phyloP scores from a whole-genome alignment of 805 yeast species.

The Scheffersomyces stipitis region DNA sequence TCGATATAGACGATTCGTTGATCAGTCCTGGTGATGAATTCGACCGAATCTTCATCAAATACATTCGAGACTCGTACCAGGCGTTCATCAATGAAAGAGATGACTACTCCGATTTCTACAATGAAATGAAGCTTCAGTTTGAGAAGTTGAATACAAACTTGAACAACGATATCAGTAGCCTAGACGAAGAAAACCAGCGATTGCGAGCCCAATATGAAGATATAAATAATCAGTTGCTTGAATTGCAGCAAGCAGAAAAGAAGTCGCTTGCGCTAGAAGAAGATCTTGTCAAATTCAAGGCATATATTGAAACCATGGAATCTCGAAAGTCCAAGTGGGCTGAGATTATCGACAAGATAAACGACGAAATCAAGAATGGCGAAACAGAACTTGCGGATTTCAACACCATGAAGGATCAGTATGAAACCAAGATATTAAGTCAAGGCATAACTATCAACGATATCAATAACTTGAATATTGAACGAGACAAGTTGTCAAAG shows the following conservation, averaged over 20 bases:
- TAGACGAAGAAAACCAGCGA: slow-evolving; percentile 40
- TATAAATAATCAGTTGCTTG: slow-evolving; percentile 44
- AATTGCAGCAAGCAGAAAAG: slow-evolving; percentile 51
- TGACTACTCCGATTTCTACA: slow-evolving; percentile 53
- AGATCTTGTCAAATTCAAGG: slow-evolving; percentile 68
- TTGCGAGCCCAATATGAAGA: slow-evolving; percentile 41
- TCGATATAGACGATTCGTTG: slow-evolving; percentile 28
- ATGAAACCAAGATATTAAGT: slow-evolving; percentile 41
- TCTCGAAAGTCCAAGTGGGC: slow-evolving; percentile 68
- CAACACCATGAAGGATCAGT: slow-evolving; percentile 39
- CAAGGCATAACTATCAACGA: slow-evolving; percentile 63
- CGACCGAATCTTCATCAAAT: slow-evolving; percentile 55
- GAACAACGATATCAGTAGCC: slow-evolving; percentile 42
- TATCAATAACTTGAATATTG: slow-evolving; percentile 61
- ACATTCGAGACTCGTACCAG: slow-evolving; percentile 65
- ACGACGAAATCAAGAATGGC: slow-evolving; percentile 50
- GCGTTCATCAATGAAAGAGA: slow-evolving; percentile 65
- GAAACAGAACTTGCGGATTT: slow-evolving; percentile 41
- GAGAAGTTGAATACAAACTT: slow-evolving; percentile 50
- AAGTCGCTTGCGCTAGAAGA: slow-evolving; percentile 64
- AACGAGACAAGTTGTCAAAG: slow-evolving; percentile 58
- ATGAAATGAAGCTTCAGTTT: slow-evolving; percentile 58
- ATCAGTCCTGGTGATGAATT: slow-evolving; percentile 44
- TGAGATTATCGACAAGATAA: slow-evolving; percentile 53
- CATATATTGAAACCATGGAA: slow-evolving; percentile 68